phyloP scores from a whole-genome alignment of 2,329 filamentous ascomycete species.

The Hypoxylon sp. region DNA sequence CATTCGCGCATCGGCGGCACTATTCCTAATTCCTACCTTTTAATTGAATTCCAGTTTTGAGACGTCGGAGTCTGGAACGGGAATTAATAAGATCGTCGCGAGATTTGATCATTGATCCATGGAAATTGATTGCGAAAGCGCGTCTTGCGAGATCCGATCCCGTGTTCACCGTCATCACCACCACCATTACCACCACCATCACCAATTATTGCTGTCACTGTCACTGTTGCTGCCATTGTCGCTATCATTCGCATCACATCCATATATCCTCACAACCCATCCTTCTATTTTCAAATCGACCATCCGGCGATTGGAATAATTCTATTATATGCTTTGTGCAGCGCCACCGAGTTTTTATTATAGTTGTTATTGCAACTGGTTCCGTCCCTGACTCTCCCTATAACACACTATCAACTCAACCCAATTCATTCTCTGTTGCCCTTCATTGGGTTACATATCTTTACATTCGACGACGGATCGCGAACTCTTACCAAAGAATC shows the following conservation, averaged over 20 bases:
- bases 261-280: slow-evolving; percentile 14
- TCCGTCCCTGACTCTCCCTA: not conserved
- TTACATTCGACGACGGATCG: not conserved
- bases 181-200: not conserved
- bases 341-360: not conserved
- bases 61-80: slow-evolving; percentile 32
- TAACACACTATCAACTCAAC: slow-evolving; percentile 1
- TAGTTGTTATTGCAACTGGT: slow-evolving; percentile 6
- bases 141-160: slow-evolving; percentile 31
- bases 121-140: slow-evolving; percentile 33
- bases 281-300: not conserved
- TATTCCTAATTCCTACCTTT: slow-evolving; percentile 52
- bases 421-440: slow-evolving; percentile 1
- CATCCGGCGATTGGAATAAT: slow-evolving; percentile 13
- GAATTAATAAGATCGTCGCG: slow-evolving; percentile 39
- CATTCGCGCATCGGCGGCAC: slow-evolving; percentile 39
- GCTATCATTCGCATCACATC: slow-evolving; percentile 4
- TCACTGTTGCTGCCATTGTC: not conserved
- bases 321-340: slow-evolving; percentile 18
- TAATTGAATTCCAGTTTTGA: slow-evolving; percentile 53
- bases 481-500: not conserved
- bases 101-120: slow-evolving; percentile 27
- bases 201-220: not conserved
- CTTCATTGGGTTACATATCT: not conserved
- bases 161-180: slow-evolving; percentile 14